These are phyloP conservation scores for Solanum etuberosum DNA, from an alignment of 257 asterid genomes.

Conservation along the genomic window DNA sequence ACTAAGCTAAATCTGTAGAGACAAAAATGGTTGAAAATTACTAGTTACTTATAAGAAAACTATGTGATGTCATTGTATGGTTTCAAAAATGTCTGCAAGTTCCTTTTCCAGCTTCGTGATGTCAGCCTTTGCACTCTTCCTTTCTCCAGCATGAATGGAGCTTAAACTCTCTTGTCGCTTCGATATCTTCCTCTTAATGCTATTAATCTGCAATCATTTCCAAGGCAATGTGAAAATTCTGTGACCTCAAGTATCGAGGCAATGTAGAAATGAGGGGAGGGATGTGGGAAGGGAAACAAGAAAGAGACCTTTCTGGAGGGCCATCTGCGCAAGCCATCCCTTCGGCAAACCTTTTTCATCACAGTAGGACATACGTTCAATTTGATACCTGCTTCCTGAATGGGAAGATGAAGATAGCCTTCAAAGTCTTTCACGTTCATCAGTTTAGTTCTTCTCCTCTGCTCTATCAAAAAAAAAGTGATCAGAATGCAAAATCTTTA, in stretches of 20 bases:
- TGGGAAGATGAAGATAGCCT: slow-evolving; percentile 38
- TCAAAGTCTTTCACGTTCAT: slow-evolving; percentile 38
- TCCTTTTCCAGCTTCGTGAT: slow-evolving; percentile 23
- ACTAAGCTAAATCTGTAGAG: neutral
- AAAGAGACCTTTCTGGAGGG: slow-evolving; percentile 49
- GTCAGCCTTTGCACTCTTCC: slow-evolving; percentile 8
- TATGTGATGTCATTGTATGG: neutral
- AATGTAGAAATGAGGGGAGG: neutral
- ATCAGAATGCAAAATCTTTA: neutral
- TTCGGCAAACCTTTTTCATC: slow-evolving; percentile 53
- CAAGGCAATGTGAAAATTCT: neutral
- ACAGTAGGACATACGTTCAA: slow-evolving; percentile 50
- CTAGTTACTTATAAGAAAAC: neutral
- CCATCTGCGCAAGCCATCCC: slow-evolving; percentile 51
- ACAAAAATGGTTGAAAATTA: neutral
- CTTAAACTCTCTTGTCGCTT: slow-evolving; percentile 10
- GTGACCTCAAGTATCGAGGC: neutral
- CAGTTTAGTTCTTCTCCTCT: slow-evolving; percentile 62
- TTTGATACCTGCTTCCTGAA: slow-evolving; percentile 25
- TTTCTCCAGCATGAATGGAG: slow-evolving; percentile 12
- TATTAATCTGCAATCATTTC: slow-evolving; percentile 35
- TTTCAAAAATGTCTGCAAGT: slow-evolving; percentile 14
- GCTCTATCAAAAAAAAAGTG: slow-evolving; percentile 8
- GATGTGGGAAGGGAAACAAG: neutral
- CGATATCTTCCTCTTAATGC: slow-evolving; percentile 23